Evolutionary conservation across 2,329 filamentous ascomycete genomes (phyloP).

Genomic region (Penicillium psychrosexuale): DNA sequence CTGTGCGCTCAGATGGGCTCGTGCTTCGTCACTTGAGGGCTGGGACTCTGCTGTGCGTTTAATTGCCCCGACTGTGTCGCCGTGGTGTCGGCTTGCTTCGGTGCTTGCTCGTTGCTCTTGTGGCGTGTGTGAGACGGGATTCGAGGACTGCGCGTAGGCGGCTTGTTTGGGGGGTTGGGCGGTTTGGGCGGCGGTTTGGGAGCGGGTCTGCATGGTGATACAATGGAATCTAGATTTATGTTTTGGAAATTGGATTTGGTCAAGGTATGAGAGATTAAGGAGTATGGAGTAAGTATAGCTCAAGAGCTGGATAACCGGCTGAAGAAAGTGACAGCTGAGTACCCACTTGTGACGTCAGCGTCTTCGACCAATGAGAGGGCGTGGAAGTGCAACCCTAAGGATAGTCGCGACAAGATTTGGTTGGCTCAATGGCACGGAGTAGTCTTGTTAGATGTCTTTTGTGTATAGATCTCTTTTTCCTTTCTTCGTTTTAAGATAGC

Average conservation of each 20-base stretch:
- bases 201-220: slow-evolving; percentile 15
- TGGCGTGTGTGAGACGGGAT: slow-evolving; percentile 34
- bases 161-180: slow-evolving; percentile 37
- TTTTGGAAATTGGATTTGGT: neutral
- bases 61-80: slow-evolving; percentile 25
- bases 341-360: neutral
- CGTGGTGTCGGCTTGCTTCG: slow-evolving; percentile 16
- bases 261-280: too few relatives aligned
- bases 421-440: too few relatives aligned
- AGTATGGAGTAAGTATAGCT: too few relatives aligned
- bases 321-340: neutral
- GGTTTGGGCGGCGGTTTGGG: slow-evolving; percentile 17
- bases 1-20: slow-evolving; percentile 18
- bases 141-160: slow-evolving; percentile 31
- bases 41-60: slow-evolving; percentile 26
- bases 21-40: slow-evolving; percentile 29
- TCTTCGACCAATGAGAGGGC: neutral
- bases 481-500: too few relatives aligned
- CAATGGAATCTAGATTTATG: neutral
- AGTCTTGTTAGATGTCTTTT: too few relatives aligned
- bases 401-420: too few relatives aligned
- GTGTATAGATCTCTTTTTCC: too few relatives aligned
- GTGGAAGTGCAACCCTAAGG: neutral
- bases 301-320: neutral
- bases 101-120: slow-evolving; percentile 21